These are phyloP conservation scores for Phytophthora fragariaefolia DNA, from an alignment of 352 stramenopile genomes.

Conservation along the genomic window DNA sequence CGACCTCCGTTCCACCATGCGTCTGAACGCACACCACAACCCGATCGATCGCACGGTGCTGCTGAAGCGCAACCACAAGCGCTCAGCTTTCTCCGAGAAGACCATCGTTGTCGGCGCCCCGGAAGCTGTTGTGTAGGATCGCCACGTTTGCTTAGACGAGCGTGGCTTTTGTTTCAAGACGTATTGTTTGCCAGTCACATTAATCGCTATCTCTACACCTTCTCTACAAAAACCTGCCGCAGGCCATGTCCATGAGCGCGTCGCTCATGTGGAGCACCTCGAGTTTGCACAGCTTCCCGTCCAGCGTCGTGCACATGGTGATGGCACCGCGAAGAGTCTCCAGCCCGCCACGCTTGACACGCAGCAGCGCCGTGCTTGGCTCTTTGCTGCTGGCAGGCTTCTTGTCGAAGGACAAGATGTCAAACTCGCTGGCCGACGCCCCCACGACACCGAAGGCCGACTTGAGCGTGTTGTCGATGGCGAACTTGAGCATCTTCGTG, in stretches of 20 bases:
- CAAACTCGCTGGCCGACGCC: conserved; percentile 67
- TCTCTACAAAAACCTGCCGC: conserved; percentile 58
- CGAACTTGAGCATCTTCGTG: conserved; percentile 75
- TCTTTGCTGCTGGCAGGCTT: conserved; percentile 39
- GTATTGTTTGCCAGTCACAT: conserved; percentile 22
- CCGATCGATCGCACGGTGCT: conserved; percentile 76
- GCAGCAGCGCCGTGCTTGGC: conserved; percentile 61
- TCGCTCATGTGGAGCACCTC: conserved; percentile 66
- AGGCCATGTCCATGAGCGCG: conserved; percentile 76
- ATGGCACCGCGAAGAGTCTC: conserved; percentile 68
- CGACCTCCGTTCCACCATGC: conserved; percentile 60
- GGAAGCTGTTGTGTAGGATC: conserved; percentile 80
- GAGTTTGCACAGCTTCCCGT: conserved; percentile 68
- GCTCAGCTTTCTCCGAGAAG: conserved; percentile 74
- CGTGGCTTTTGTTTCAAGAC: conserved; percentile 12
- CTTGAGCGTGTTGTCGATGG: conserved; percentile 74
- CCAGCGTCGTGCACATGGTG: conserved; percentile 77
- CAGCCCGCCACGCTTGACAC: conserved; percentile 64
- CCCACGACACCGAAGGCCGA: conserved; percentile 72
- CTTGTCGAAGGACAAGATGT: conserved; percentile 59
- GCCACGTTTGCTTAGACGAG: conserved; percentile 12
- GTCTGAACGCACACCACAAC: conserved; percentile 64
- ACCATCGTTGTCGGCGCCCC: conserved; percentile 89
- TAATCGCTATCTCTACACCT: conserved; percentile 10
- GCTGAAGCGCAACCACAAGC: conserved; percentile 83